A percentile compares a stretch with the other conserved stretches of the same genome.
Conservation (phyloP, 805 yeast genomes). For the Jamesozyma rosinii region DNA sequence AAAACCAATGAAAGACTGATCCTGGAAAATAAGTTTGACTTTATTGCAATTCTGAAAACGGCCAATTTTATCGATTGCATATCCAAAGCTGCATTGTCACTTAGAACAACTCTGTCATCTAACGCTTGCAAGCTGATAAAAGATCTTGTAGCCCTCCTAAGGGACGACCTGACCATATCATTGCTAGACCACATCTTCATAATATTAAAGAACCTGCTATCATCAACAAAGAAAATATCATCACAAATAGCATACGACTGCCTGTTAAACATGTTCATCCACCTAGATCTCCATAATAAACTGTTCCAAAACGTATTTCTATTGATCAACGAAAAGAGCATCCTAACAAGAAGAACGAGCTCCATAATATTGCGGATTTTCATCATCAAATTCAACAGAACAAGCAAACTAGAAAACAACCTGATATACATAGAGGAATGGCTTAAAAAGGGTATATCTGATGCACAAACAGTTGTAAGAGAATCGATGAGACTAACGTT, state of each 20-base stretch:
- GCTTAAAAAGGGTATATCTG: slow-evolving; percentile 54
- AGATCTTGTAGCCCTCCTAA: slow-evolving; percentile 38
- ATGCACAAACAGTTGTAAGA: slow-evolving; percentile 74
- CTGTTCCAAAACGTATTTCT: slow-evolving; percentile 40
- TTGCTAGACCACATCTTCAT: slow-evolving; percentile 30
- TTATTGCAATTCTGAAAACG: slow-evolving; percentile 28
- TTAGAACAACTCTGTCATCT: slow-evolving; percentile 74
- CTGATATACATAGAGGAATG: slow-evolving; percentile 36
- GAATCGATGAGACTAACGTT: slow-evolving; percentile 63
- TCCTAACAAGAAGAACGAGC: slow-evolving; percentile 60
- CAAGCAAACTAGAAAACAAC: slow-evolving; percentile 31
- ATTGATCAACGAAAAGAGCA: slow-evolving; percentile 59
- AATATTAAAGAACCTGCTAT: slow-evolving; percentile 27
- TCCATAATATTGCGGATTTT: slow-evolving; percentile 62
- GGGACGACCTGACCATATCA: slow-evolving; percentile 22
- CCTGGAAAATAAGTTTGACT: slow-evolving; percentile 31
- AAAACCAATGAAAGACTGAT: slow-evolving; percentile 50
- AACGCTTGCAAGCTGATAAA: slow-evolving; percentile 70
- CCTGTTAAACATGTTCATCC: slow-evolving; percentile 43
- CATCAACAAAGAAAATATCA: slow-evolving; percentile 34
- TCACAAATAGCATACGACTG: slow-evolving; percentile 32
- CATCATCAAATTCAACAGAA: slow-evolving; percentile 41
- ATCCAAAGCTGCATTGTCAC: slow-evolving; percentile 54
- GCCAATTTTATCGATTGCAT: slow-evolving; percentile 50
- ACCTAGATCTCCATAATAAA: slow-evolving; percentile 46